These are phyloP conservation scores for Jaapia argillacea DNA, from an alignment of 768 basidiomycete species.

Conservation along the genomic window DNA sequence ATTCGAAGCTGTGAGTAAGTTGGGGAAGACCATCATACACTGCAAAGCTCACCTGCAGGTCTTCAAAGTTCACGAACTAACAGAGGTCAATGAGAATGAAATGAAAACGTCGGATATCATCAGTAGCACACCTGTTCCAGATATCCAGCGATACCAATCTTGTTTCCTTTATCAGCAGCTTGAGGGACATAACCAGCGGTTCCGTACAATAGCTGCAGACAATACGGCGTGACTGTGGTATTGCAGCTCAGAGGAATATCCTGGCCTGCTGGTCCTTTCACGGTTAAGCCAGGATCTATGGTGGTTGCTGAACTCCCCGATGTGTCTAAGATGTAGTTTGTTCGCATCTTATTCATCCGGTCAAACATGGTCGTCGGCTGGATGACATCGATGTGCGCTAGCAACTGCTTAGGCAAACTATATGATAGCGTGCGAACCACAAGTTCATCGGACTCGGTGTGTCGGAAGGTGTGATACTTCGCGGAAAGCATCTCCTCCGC, in stretches of 20 bases:
- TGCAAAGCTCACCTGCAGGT: conserved; percentile 41
- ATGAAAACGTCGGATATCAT: not conserved
- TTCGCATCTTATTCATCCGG: not conserved
- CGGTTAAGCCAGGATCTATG: not conserved
- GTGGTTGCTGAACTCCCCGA: not conserved
- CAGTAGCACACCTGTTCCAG: conserved; percentile 2
- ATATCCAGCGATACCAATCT: conserved; percentile 9
- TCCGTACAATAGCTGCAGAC: conserved; percentile 6
- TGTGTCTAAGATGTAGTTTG: not conserved
- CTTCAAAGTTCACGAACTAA: conserved; percentile 42
- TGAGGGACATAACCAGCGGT: conserved; percentile 4
- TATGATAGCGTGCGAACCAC: conserved; percentile 9
- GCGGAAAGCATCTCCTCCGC: conserved; percentile 7
- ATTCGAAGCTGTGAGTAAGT: conserved; percentile 4
- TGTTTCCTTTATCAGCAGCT: conserved; percentile 5
- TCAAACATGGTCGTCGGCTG: conserved; percentile 9
- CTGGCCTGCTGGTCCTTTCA: conserved; percentile 5
- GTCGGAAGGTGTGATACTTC: conserved; percentile 5
- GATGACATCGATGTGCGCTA: conserved; percentile 9
- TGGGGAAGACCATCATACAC: conserved; percentile 1
- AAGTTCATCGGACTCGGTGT: not conserved
- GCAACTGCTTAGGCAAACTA: conserved; percentile 7
- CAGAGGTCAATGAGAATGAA: not conserved
- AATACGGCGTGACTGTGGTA: conserved; percentile 7
- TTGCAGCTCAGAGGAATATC: conserved; percentile 7